phyloP scores from a whole-genome alignment of 129 eudicot genomes.

The Apium graveolens region DNA sequence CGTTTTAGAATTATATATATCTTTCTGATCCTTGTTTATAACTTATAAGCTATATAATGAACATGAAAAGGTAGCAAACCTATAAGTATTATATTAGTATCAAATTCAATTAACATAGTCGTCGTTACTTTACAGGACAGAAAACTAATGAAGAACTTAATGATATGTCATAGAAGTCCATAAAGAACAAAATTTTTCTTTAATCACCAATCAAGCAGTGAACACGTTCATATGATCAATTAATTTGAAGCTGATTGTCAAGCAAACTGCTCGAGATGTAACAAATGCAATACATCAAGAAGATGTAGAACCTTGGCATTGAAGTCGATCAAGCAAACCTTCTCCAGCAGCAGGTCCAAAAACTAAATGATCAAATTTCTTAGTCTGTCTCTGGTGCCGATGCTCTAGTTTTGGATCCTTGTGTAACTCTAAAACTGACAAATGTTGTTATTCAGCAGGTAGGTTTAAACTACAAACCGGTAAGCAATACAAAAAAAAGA shows the following conservation, averaged over 20 bases:
- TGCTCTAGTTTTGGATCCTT: slow-evolving; percentile 26
- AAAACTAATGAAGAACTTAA: neutral
- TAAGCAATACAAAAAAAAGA: neutral
- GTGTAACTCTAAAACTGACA: slow-evolving; percentile 62
- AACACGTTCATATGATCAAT: neutral
- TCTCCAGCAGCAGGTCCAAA: slow-evolving; percentile 88
- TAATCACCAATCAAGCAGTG: neutral
- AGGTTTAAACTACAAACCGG: neutral
- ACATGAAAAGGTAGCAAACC: neutral
- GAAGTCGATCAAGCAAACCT: slow-evolving; percentile 75
- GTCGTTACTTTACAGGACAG: neutral
- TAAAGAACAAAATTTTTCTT: neutral
- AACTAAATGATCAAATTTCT: slow-evolving; percentile 67
- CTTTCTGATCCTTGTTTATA: neutral
- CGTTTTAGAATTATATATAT: too few species aligned
- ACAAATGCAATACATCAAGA: slow-evolving; percentile 9
- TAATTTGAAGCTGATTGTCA: neutral
- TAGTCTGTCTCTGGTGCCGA: slow-evolving; percentile 29
- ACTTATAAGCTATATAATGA: neutral
- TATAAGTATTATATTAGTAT: neutral
- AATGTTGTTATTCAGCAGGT: neutral
- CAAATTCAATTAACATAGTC: neutral
- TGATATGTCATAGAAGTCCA: neutral
- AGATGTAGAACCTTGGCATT: slow-evolving; percentile 61
- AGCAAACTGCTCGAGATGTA: neutral